Evolutionary conservation across 1,284 basidiomycete species (phyloP).

Genomic region (Serendipita sp.): DNA sequence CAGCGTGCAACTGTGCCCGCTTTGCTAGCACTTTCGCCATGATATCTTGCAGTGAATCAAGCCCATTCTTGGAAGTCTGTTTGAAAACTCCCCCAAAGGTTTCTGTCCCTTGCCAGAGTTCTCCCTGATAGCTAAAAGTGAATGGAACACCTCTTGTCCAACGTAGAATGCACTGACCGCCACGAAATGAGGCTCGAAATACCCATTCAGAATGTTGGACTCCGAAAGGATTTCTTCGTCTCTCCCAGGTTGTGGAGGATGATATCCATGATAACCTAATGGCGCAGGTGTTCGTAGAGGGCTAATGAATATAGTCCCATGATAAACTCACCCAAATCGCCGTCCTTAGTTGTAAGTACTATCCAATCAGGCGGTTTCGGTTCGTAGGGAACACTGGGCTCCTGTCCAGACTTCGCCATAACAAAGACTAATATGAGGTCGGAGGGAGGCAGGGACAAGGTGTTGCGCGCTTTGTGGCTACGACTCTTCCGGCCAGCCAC

Average conservation of each 20-base stretch:
- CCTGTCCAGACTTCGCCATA: neutral
- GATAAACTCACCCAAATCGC: neutral
- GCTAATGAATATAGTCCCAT: neutral
- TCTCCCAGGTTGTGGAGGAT: conserved; percentile 70
- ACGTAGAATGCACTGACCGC: conserved; percentile 31
- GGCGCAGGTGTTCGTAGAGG: neutral
- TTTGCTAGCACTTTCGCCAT: conserved; percentile 68
- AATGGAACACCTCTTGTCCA: neutral
- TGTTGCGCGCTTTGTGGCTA: neutral
- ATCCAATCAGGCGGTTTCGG: neutral
- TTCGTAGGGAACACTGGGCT: neutral
- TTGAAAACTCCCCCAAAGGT: conserved; percentile 32
- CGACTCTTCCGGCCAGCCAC: neutral
- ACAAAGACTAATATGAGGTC: neutral
- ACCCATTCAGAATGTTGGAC: conserved; percentile 66
- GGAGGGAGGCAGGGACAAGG: neutral
- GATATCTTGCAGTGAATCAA: conserved; percentile 60
- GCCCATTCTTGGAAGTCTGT: conserved; percentile 30
- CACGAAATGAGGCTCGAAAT: conserved; percentile 44
- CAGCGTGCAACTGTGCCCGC: conserved; percentile 37
- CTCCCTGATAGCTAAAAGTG: conserved; percentile 24
- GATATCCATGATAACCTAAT: conserved; percentile 72
- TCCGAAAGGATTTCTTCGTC: conserved; percentile 76
- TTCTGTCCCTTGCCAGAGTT: conserved; percentile 38
- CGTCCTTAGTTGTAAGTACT: neutral